Evolutionary conservation across 306 rosid genomes (phyloP), one percentile per base, ranked within the genome.

Genomic region (Pyrus communis): DNA sequence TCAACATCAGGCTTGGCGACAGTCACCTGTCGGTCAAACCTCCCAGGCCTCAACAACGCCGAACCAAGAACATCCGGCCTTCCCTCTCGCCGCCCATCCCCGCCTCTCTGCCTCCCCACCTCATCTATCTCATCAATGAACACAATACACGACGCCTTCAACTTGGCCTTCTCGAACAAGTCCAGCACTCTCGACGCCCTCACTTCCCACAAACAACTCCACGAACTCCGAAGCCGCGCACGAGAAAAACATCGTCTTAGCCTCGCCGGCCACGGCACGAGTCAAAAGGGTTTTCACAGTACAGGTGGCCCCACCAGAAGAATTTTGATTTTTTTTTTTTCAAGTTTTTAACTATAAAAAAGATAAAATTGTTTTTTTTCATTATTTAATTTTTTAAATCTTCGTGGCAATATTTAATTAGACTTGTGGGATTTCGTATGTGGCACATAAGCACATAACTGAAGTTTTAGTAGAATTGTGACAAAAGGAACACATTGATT

Each of bases 61-160:
- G 98, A 83, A 77, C 91, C 99, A 72, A 96, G 97, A 82, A 96
- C 99, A 67, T 95, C 99, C 2, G 99, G 97, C 71, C 99, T 86
- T 96, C 98, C 61, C 92, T 96, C 38, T 98, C 99, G 64, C 99
- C 98, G 22, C 99, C 99, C n/a, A 96, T 85, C 15, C 98, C 99
- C 0, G 64, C 99, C 99, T 91, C 99, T 91, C 90, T 96, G 99
- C 82, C 99, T 90, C 71, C 98, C 97, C 5, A 96, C 98, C 0
- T 93, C 99, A 72, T 96, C 99, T 62, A 96, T 96, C 77, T 91
- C 99, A 85, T 96, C 98, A 35, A 92, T 96, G 71, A 96, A 92
- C 54, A 96, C 99, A 92, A 96, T 96, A 85, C 99, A 92, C 0
- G 98, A 97, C 3, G 99, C 99, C 82, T 96, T 92, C 11, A 91